Conservation (phyloP, 2,329 filamentous ascomycete genomes). For the Phaeosphaeriaceae sp. region DNA sequence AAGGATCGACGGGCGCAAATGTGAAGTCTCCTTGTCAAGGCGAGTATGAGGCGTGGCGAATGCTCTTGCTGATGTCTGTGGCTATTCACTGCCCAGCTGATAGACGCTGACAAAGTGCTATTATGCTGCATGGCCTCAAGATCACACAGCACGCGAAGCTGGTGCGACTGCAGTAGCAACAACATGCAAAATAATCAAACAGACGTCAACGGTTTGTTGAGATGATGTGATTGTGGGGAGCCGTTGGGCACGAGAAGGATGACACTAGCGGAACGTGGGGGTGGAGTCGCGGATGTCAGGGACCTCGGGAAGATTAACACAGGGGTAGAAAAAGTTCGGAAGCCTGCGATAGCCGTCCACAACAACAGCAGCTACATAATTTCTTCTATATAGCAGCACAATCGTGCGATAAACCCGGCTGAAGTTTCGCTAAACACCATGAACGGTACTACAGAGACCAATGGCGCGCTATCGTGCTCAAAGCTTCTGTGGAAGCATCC, state of each 20-base stretch:
- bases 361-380: not conserved
- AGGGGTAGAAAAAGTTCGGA: not conserved
- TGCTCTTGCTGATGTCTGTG: not conserved
- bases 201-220: not conserved
- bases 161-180: no score
- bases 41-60: not conserved
- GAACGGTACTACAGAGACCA: constrained; percentile 25
- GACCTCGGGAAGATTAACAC: not conserved
- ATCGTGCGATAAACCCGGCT: not conserved
- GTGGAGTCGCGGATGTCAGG: not conserved
- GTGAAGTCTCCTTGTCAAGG: not conserved
- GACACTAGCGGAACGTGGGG: not conserved
- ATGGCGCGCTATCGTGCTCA: constrained; percentile 26
- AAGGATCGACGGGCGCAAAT: not conserved
- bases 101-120: no score
- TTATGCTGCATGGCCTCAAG: no score
- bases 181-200: not conserved
- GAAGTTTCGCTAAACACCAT: not conserved
- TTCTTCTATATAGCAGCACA: not conserved
- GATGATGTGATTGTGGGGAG: not conserved
- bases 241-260: not conserved
- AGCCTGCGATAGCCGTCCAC: not conserved
- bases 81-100: no score
- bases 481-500: constrained; percentile 72
- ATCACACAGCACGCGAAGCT: not conserved